These are phyloP conservation scores for Hordeum pubiflorum DNA, from an alignment of 202 grass and related monocot species.

Conservation along the genomic window DNA sequence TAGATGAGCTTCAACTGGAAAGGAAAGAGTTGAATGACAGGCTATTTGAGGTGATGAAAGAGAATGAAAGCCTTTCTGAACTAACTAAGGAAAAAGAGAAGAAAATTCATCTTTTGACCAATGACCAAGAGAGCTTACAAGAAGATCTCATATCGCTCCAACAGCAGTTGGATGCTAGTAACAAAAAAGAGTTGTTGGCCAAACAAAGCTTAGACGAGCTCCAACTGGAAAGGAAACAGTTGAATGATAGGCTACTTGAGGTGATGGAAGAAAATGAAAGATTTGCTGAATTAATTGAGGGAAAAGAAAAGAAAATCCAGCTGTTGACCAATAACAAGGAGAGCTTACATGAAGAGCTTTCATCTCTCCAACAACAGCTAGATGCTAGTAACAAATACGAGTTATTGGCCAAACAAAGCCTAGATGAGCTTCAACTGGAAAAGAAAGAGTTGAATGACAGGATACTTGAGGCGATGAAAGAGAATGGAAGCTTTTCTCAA, in stretches of 20 bases:
- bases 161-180: conserved; percentile 48
- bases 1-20: conserved; percentile 24
- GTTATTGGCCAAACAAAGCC: conserved; percentile 40
- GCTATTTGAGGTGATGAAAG: conserved; percentile 34
- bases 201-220: conserved; percentile 39
- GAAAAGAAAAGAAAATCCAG: conserved; percentile 43
- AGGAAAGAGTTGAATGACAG: conserved; percentile 4
- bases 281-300: conserved; percentile 28
- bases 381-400: conserved; percentile 46
- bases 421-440: conserved; percentile 44
- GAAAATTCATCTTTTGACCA: conserved; percentile 30
- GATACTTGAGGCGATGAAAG: conserved; percentile 37
- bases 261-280: conserved; percentile 47
- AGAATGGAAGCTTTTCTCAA: conserved; percentile 40
- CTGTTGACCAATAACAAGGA: conserved; percentile 51
- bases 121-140: conserved; percentile 46
- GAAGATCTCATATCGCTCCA: conserved; percentile 20
- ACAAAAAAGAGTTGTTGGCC: conserved; percentile 38
- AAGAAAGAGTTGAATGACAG: conserved; percentile 39
- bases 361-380: conserved; percentile 43
- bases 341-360: conserved; percentile 27
- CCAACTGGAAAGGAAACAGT: conserved; percentile 38
- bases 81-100: conserved; percentile 44
- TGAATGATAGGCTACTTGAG: conserved; percentile 37
- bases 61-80: conserved; percentile 42